Evolutionary conservation across 1,284 basidiomycete genomes (phyloP), one percentile per base, ranked within the genome.

Genomic region (Cutaneotrichosporon sp.): DNA sequence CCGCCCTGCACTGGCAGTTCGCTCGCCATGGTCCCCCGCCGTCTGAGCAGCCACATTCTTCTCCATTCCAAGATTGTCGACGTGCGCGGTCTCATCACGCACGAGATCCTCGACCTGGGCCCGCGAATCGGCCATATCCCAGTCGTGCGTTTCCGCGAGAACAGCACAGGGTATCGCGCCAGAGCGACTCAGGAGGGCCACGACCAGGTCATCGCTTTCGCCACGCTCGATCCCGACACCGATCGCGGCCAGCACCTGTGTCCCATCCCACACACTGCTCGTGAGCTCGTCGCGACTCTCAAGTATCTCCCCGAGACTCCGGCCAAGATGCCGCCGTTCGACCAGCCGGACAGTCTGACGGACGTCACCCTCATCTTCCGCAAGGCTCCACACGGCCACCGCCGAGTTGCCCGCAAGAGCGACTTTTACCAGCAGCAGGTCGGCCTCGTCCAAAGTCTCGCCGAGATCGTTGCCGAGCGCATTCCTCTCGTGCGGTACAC

Each of bases 351-450:
- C 16, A 11, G 19, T n/a, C 31, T 46, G 6, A 9, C 20, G 17
- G 12, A 33, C 20, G 32, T 46, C 17, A 33, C 31, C n/a, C 31
- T 46, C 29, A 34, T 46, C 31, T 46, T 46, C 44, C 44, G 44
- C 20, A n/a, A 19, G 7, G 11, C 16, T 7, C 33, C 20, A 6
- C 42, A 26, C 16, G 12, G 19, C 10, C 44, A 22, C 31, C 6
- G 5, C 10, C n/a, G 29, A 9, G 12, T n/a, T 4, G 9, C n/a
- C 3, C 17, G 32, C 19, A 20, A 27, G 16, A 17, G 14, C 9
- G 9, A 29, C 19, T 20, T 33, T 17, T 10, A 11, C 9, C 20
- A 33, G 27, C 44, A 19, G 29, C 29, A 17, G 11, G 16, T 20
- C 17, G 31, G 44, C 16, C 17, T 46, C 17, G 20, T 46, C 17